Evolutionary conservation across 2,329 filamentous ascomycete genomes (phyloP).

Genomic region (Aspergillus cejpii): DNA sequence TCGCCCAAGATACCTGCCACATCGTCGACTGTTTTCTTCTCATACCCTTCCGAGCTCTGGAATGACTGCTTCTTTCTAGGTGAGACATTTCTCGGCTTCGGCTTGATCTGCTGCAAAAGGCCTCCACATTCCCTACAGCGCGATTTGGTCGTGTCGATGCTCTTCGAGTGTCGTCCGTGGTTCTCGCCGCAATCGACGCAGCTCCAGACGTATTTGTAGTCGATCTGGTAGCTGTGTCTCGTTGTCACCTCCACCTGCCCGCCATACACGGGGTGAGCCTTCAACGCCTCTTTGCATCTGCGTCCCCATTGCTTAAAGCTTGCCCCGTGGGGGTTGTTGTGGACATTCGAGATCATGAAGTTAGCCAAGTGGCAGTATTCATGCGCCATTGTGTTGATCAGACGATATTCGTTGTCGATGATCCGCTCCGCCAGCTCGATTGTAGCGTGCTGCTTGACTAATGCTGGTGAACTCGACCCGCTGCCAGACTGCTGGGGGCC

Average conservation of each 20-base stretch:
- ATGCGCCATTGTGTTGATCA: constrained; percentile 89
- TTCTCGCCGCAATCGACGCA: constrained; percentile 63
- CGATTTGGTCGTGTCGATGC: constrained; percentile 65
- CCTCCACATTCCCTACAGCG: constrained; percentile 72
- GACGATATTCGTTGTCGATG: constrained; percentile 66
- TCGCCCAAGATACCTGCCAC: constrained; percentile 9
- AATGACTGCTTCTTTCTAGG: constrained; percentile 22
- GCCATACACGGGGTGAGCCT: constrained; percentile 48
- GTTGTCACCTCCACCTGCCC: constrained; percentile 70
- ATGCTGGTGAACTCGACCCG: constrained; percentile 9
- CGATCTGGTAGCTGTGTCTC: constrained; percentile 81
- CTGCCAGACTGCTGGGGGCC: constrained; percentile 12
- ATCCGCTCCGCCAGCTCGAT: constrained; percentile 89
- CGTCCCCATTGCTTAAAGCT: constrained; percentile 70
- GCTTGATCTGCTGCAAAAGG: constrained; percentile 68
- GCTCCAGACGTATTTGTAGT: constrained; percentile 85
- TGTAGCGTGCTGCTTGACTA: constrained; percentile 54
- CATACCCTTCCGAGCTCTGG: background rate
- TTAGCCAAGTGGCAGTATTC: constrained; percentile 94
- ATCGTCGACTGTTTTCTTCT: constrained; percentile 5
- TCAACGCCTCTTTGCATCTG: constrained; percentile 35
- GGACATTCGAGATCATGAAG: constrained; percentile 75
- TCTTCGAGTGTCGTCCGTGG: constrained; percentile 79
- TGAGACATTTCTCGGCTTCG: constrained; percentile 54
- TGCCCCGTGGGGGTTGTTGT: constrained; percentile 70